Conservation (phyloP, 1,284 basidiomycete species). For the Cystobasidium slooffiae region DNA sequence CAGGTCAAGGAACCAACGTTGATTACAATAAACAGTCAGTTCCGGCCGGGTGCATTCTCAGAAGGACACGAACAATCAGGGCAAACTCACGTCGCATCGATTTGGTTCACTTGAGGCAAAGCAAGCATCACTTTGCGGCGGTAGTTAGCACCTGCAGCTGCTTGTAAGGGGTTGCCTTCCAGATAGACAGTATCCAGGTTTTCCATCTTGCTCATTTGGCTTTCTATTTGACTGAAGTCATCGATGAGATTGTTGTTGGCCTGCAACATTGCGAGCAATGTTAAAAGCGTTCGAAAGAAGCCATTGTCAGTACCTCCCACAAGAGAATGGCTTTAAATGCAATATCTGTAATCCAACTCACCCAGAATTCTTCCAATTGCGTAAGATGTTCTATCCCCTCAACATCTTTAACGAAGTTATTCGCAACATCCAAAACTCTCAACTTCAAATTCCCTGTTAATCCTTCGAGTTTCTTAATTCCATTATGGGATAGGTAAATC, state of each 20-base stretch:
- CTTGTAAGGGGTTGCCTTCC: constrained; percentile 91
- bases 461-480: constrained; percentile 80
- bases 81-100: constrained; percentile 70
- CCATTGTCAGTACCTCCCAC: background rate
- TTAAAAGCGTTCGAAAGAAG: too few species aligned
- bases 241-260: constrained; percentile 83
- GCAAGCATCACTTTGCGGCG: constrained; percentile 86
- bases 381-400: constrained; percentile 76
- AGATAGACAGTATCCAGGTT: constrained; percentile 88
- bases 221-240: constrained; percentile 58
- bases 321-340: background rate
- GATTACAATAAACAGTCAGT: too few species aligned
- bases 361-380: constrained; percentile 90
- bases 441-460: constrained; percentile 81
- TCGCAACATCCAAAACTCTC: constrained; percentile 83
- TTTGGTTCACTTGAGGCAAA: constrained; percentile 85
- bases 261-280: constrained; percentile 59
- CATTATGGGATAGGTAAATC: constrained; percentile 93
- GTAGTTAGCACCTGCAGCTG: constrained; percentile 75
- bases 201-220: constrained; percentile 70
- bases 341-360: constrained; percentile 58
- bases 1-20: too few species aligned
- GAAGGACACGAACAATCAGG: background rate
- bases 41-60: background rate
- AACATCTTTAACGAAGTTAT: constrained; percentile 73